Percentiles rank a stretch among this genome's conserved stretches.
These are phyloP conservation scores for Nakazawaea laoshanensis DNA, from an alignment of 805 yeast species.

Conservation along the genomic window DNA sequence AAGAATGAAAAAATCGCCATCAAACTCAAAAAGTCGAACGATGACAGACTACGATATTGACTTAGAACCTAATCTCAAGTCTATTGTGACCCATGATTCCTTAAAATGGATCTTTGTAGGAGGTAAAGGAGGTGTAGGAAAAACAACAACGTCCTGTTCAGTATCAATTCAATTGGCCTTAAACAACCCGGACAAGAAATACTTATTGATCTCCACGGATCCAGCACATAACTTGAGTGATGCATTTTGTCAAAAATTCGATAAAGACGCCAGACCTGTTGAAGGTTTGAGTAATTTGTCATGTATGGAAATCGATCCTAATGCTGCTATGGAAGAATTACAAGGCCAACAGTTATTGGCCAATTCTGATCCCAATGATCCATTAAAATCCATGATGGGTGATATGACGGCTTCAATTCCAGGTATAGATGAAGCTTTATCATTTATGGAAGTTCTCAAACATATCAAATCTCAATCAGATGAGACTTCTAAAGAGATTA, in stretches of 20 bases:
- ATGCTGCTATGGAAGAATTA: slow-evolving; percentile 86
- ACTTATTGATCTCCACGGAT: slow-evolving; percentile 88
- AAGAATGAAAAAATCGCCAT: too few species aligned
- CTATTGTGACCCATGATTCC: slow-evolving; percentile 52
- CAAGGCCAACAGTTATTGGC: slow-evolving; percentile 40
- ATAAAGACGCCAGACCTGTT: slow-evolving; percentile 91
- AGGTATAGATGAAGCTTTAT: slow-evolving; percentile 96
- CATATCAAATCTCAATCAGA: slow-evolving; percentile 74
- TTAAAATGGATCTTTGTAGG: slow-evolving; percentile 98
- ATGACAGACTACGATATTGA: slow-evolving; percentile 39
- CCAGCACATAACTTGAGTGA: slow-evolving; percentile 98
- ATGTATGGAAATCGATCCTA: slow-evolving; percentile 98
- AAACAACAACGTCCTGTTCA: slow-evolving; percentile 95
- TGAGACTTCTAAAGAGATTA: slow-evolving; percentile 21
- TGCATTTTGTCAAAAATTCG: slow-evolving; percentile 97
- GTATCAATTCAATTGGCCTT: slow-evolving; percentile 90
- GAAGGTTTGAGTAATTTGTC: slow-evolving; percentile 82
- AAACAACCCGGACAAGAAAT: slow-evolving; percentile 70
- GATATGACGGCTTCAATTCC: slow-evolving; percentile 95
- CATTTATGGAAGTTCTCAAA: slow-evolving; percentile 96
- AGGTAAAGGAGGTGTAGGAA: slow-evolving; percentile 99
- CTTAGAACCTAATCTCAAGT: slow-evolving; percentile 65
- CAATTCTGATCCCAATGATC: slow-evolving; percentile 46
- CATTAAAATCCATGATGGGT: slow-evolving; percentile 68
- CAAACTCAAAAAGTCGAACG: background rate